phyloP scores from a whole-genome alignment of 2,329 filamentous ascomycete species.

The Neophaeococcomyces mojaviensis region DNA sequence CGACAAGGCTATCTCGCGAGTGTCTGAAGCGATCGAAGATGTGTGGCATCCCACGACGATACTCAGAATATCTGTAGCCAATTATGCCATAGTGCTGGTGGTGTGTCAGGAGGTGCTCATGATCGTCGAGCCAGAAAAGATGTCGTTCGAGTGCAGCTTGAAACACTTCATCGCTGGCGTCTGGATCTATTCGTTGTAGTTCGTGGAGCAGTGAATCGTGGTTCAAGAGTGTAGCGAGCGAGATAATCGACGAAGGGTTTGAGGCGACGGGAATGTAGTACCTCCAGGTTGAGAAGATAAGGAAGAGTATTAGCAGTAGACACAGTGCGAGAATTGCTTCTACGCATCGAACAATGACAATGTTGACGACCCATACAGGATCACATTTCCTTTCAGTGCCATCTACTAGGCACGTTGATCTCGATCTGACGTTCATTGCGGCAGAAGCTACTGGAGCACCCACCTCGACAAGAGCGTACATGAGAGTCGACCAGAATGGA shows the following conservation, averaged over 20 bases:
- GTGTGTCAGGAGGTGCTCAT: background rate
- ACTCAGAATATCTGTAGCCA: background rate
- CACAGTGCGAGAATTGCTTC: constrained; percentile 8
- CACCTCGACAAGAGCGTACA: constrained; percentile 3
- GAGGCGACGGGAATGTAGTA: constrained; percentile 8
- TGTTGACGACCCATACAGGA: constrained; percentile 12
- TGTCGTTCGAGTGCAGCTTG: background rate
- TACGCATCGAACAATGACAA: constrained; percentile 4
- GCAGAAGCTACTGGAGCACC: constrained; percentile 7
- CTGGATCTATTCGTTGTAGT: background rate
- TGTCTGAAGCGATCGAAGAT: background rate
- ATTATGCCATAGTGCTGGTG: background rate
- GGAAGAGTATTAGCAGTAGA: constrained; percentile 2
- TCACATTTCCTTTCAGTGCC: constrained; percentile 2
- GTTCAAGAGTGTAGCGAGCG: constrained; percentile 11
- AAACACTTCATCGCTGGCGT: background rate
- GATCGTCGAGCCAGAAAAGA: background rate
- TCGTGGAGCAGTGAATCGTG: constrained; percentile 5
- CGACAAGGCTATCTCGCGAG: background rate
- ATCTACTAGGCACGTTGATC: background rate
- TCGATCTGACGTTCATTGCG: constrained; percentile 7
- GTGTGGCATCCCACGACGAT: background rate
- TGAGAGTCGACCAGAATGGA: constrained; percentile 4
- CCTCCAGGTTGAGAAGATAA: constrained; percentile 8
- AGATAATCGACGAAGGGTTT: constrained; percentile 11